Evolutionary conservation across 139 green algal genomes (phyloP).

Genomic region (Auxenochlorella pyrenoidosa): DNA sequence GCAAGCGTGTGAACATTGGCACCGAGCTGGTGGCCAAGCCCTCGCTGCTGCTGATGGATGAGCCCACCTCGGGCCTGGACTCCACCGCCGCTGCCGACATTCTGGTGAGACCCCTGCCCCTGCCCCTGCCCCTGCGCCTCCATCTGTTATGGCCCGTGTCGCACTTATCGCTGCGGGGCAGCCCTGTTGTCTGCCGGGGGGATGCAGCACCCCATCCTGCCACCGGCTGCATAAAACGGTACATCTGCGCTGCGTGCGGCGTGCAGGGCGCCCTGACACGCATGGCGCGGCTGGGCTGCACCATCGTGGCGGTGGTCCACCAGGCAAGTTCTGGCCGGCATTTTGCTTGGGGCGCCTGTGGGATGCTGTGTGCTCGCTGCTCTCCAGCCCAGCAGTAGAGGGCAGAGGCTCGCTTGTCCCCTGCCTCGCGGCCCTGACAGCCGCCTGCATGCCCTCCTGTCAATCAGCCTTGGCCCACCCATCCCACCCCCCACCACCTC

Average conservation of each 20-base stretch:
- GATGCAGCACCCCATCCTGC: neutral
- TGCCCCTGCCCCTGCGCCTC: too few relatives aligned
- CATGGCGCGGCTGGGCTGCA: conserved; percentile 78
- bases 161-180: too few relatives aligned
- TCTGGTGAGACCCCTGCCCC: conserved; percentile 32
- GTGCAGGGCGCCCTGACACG: conserved; percentile 29
- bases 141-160: too few relatives aligned
- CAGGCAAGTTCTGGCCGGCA: neutral
- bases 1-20: conserved; percentile 88
- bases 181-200: too few relatives aligned
- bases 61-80: conserved; percentile 76
- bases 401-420: too few relatives aligned
- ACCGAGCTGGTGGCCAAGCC: conserved; percentile 78
- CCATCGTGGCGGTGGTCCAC: conserved; percentile 55
- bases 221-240: too few relatives aligned
- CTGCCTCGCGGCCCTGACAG: too few relatives aligned
- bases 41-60: conserved; percentile 72
- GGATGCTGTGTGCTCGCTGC: neutral
- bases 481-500: neutral
- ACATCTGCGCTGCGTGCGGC: neutral
- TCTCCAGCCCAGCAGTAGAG: too few relatives aligned
- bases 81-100: conserved; percentile 77
- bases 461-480: too few relatives aligned
- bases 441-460: neutral
- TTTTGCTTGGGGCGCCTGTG: neutral